Evolutionary conservation across 768 basidiomycete species (phyloP).

Genomic region (Amylocystis lapponica): DNA sequence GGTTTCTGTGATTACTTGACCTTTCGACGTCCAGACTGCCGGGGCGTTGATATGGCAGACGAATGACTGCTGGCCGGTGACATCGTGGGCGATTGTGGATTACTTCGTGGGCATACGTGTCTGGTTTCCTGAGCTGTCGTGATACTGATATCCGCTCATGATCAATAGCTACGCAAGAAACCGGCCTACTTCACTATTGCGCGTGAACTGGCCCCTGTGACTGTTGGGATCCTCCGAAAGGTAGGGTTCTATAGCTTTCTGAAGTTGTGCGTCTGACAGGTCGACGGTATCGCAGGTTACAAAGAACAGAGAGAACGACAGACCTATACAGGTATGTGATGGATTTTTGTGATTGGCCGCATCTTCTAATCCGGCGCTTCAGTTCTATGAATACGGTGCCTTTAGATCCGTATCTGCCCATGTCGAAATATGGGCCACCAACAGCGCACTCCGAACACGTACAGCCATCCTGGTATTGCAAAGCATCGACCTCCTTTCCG

Average conservation of each 20-base stretch:
- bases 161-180: conserved; percentile 44
- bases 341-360: not conserved
- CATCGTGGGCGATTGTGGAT: conserved; percentile 89
- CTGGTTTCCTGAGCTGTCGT: too few species aligned
- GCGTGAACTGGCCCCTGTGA: conserved; percentile 34
- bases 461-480: conserved; percentile 54
- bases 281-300: conserved; percentile 19
- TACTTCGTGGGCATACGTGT: conserved; percentile 48
- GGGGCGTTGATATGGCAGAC: conserved; percentile 91
- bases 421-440: conserved; percentile 84
- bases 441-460: conserved; percentile 57
- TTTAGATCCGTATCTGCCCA: conserved; percentile 57
- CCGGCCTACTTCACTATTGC: conserved; percentile 36
- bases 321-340: conserved; percentile 26
- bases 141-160: conserved; percentile 8
- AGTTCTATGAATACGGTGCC: conserved; percentile 42
- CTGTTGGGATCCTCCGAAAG: conserved; percentile 34
- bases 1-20: conserved; percentile 14
- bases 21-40: conserved; percentile 39
- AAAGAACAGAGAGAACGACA: conserved; percentile 27
- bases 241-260: conserved; percentile 17
- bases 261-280: not conserved
- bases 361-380: not conserved
- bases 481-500: conserved; percentile 51
- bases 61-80: conserved; percentile 90